These are phyloP conservation scores for Uronychia binucleata DNA, from an alignment of 73 alveolate genomes.

Conservation along the genomic window DNA sequence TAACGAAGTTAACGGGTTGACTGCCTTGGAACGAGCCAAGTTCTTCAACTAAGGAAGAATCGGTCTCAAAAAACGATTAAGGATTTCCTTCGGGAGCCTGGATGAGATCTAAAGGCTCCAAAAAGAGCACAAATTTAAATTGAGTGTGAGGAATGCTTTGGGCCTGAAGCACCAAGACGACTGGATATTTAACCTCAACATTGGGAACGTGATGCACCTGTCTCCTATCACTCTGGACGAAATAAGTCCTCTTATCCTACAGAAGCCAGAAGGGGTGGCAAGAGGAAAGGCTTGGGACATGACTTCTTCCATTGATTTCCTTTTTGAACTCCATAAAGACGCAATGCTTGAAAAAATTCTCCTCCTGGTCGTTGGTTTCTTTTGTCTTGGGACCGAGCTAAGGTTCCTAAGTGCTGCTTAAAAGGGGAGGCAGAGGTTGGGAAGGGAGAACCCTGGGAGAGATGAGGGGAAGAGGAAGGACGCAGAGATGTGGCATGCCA, in stretches of 20 bases:
- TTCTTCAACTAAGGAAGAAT: slow-evolving; percentile 6
- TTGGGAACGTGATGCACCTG: slow-evolving; percentile 66
- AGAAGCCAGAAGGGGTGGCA: background rate
- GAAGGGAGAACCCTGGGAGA: too few relatives aligned
- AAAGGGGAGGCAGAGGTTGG: background rate
- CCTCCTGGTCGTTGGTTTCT: slow-evolving; percentile 52
- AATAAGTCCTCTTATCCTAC: background rate
- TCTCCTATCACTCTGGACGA: slow-evolving; percentile 57
- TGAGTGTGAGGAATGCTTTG: slow-evolving; percentile 55
- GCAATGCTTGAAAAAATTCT: slow-evolving; percentile 49
- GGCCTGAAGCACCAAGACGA: slow-evolving; percentile 62
- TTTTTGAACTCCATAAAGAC: slow-evolving; percentile 18
- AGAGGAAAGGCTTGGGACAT: background rate
- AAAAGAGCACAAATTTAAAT: slow-evolving; percentile 39
- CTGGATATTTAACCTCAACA: slow-evolving; percentile 62
- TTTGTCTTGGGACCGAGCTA: slow-evolving; percentile 63
- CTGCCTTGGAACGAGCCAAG: background rate
- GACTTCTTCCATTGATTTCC: too few relatives aligned
- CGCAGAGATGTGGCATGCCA: slow-evolving; percentile 66
- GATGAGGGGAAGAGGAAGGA: slow-evolving; percentile 36
- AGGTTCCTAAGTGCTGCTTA: slow-evolving; percentile 21
- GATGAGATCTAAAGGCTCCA: slow-evolving; percentile 47
- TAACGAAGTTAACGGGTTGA: slow-evolving; percentile 6
- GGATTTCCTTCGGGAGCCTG: slow-evolving; percentile 44
- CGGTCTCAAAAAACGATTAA: slow-evolving; percentile 30